phyloP scores from a whole-genome alignment of 2,329 filamentous ascomycete genomes.

The Xylariomycetidae sp. region DNA sequence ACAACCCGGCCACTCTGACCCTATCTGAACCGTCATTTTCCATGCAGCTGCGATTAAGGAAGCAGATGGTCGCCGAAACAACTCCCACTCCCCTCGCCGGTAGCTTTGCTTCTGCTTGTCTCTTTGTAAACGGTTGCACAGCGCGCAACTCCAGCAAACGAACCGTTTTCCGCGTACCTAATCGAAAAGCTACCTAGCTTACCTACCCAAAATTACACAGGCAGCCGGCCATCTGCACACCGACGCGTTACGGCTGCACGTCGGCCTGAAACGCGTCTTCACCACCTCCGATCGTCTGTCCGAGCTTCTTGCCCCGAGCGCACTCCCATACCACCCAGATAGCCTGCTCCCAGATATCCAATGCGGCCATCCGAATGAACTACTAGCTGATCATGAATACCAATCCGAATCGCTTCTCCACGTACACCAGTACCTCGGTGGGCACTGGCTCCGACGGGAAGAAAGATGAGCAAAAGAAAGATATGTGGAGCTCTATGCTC shows the following conservation, averaged over 20 bases:
- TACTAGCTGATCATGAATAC: constrained; percentile 39
- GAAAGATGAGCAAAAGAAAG: constrained; percentile 70
- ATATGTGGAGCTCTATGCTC: constrained; percentile 92
- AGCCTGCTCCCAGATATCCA: background rate
- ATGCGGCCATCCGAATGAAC: constrained; percentile 1
- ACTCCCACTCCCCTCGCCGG: too few relatives aligned
- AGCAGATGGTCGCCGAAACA: background rate
- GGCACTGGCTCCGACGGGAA: constrained; percentile 46
- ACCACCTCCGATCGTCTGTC: constrained; percentile 11
- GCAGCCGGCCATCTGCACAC: constrained; percentile 1
- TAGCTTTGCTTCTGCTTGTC: too few relatives aligned
- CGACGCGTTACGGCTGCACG: constrained; percentile 13
- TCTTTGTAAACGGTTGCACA: too few relatives aligned
- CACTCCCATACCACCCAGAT: background rate
- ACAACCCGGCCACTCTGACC: background rate
- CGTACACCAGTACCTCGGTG: constrained; percentile 49
- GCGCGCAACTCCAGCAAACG: too few relatives aligned
- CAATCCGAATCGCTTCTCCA: constrained; percentile 51
- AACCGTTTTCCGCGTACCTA: too few relatives aligned
- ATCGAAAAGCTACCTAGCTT: too few relatives aligned
- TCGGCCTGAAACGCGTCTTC: constrained; percentile 13
- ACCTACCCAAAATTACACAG: too few relatives aligned
- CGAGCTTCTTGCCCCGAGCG: background rate
- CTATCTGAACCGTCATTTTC: constrained; percentile 1
- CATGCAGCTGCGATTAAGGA: too few relatives aligned